These are phyloP conservation scores for Pulveroboletus sp. DNA, from an alignment of 768 basidiomycete species.

Conservation along the genomic window DNA sequence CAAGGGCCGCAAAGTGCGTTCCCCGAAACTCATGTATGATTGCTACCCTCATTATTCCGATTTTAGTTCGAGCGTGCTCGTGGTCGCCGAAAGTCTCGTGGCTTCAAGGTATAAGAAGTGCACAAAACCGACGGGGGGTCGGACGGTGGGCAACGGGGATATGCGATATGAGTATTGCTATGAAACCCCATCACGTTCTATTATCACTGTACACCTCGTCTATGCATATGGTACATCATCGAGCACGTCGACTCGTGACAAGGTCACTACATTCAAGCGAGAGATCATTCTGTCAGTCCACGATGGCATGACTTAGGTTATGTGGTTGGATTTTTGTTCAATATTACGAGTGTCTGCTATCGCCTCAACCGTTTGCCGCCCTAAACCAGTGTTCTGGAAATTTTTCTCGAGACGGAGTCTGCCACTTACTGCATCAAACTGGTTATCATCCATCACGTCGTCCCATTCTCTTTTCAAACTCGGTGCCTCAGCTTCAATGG, in stretches of 20 bases:
- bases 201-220: constrained; percentile 22
- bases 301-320: not conserved
- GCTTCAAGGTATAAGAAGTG: constrained; percentile 83
- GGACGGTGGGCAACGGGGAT: constrained; percentile 25
- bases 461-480: constrained; percentile 26
- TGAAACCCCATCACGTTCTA: constrained; percentile 19
- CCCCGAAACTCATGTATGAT: not conserved
- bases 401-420: not conserved
- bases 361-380: constrained; percentile 20
- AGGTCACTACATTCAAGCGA: too few relatives aligned
- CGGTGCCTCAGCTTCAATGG: constrained; percentile 10
- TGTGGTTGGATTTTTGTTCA: not conserved
- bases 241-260: constrained; percentile 1
- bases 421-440: constrained; percentile 16
- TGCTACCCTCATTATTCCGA: constrained; percentile 1
- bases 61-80: constrained; percentile 90
- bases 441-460: constrained; percentile 10
- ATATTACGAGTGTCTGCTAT: not conserved
- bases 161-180: constrained; percentile 33
- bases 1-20: constrained; percentile 87
- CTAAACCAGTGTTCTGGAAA: constrained; percentile 7
- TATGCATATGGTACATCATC: constrained; percentile 26
- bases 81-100: constrained; percentile 97
- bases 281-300: too few relatives aligned
- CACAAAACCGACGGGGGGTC: constrained; percentile 34